Conservation (phyloP, 306 rosid genomes). For the Dalbergia oliveri region DNA sequence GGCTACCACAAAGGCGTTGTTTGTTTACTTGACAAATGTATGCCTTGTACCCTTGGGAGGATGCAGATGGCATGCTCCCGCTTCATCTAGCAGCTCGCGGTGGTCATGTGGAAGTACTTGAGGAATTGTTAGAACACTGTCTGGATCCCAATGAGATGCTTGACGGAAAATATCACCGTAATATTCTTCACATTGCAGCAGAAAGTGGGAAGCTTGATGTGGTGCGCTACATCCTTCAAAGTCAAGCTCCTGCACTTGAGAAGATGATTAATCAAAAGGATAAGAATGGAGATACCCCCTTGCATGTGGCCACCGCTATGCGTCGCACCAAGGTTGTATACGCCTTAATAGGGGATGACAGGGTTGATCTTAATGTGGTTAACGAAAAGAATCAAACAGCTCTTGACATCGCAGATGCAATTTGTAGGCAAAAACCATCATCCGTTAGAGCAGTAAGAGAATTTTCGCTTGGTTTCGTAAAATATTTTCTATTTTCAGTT, state of each 20-base stretch:
- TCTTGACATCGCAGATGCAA: background rate
- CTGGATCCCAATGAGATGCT: constrained; percentile 32
- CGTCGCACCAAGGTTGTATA: constrained; percentile 24
- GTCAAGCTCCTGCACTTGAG: background rate
- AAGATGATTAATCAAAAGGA: constrained; percentile 39
- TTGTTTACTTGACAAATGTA: background rate
- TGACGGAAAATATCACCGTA: background rate
- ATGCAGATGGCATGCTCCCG: constrained; percentile 4
- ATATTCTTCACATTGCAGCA: constrained; percentile 39
- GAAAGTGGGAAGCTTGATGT: constrained; percentile 10
- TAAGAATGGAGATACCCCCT: constrained; percentile 29
- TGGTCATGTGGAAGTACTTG: constrained; percentile 15
- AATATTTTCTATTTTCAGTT: too few species aligned
- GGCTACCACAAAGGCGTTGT: constrained; percentile 44
- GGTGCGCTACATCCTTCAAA: constrained; percentile 27
- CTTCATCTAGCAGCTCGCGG: constrained; percentile 32
- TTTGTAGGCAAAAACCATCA: too few species aligned
- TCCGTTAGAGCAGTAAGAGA: too few species aligned
- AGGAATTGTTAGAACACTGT: constrained; percentile 16
- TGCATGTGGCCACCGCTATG: constrained; percentile 33
- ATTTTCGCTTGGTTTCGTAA: too few species aligned
- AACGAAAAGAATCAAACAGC: background rate
- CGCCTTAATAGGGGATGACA: constrained; percentile 12
- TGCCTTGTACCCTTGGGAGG: background rate
- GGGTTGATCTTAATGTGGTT: background rate